A percentile compares a stretch with the other conserved stretches of the same genome.
Conservation (phyloP, 441 rosid species). For the Arabidopsis hybrid region DNA sequence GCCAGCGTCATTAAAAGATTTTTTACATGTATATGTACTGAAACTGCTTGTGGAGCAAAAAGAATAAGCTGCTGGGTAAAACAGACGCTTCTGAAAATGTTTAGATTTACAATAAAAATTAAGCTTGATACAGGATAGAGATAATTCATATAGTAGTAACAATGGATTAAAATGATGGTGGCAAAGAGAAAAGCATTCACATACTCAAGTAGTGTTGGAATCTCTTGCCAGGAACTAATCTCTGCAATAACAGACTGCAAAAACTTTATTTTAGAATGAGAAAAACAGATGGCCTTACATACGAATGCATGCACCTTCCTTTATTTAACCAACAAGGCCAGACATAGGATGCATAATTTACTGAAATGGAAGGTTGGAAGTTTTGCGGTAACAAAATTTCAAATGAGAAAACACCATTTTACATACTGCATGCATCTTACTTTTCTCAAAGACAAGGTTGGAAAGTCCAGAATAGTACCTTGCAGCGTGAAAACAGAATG, state of each 20-base stretch:
- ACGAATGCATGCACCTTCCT: conserved; percentile 23
- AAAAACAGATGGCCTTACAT: conserved; percentile 23
- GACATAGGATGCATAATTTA: conserved; percentile 19
- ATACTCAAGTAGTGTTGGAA: conserved; percentile 94
- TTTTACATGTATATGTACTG: conserved; percentile 93
- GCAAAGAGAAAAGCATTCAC: conserved; percentile 40
- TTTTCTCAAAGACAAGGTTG: conserved; percentile 15
- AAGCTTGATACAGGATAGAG: conserved; percentile 18
- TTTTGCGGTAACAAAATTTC: conserved; percentile 20
- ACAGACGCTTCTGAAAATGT: conserved; percentile 85
- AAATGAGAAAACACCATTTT: conserved; percentile 30
- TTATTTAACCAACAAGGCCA: conserved; percentile 33
- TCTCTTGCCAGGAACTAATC: conserved; percentile 93
- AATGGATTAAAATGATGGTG: conserved; percentile 25
- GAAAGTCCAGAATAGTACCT: conserved; percentile 60
- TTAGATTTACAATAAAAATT: conserved; percentile 22
- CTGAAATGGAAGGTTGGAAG: conserved; percentile 22
- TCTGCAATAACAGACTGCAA: conserved; percentile 96
- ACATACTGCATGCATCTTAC: conserved; percentile 28
- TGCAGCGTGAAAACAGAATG: conserved; percentile 99
- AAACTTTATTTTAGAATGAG: conserved; percentile 40
- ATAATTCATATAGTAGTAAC: neutral
- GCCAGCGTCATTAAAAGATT: conserved; percentile 88
- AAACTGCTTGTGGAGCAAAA: conserved; percentile 97
- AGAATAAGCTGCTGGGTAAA: conserved; percentile 99